phyloP scores from a whole-genome alignment of 305 asterid genomes.

The Galium porrigens region DNA sequence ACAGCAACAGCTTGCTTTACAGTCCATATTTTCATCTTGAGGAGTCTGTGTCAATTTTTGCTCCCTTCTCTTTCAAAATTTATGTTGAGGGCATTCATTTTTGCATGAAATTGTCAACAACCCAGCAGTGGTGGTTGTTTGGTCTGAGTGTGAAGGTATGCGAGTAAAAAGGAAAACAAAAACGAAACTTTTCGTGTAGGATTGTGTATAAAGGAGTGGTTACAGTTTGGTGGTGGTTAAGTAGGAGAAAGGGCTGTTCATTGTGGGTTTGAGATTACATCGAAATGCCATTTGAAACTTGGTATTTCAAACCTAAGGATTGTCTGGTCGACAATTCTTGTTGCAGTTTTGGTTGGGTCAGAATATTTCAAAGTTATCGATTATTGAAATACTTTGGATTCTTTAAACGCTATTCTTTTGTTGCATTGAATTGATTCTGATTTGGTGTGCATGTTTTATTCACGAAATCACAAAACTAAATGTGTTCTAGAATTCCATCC shows the following conservation, averaged over 20 bases:
- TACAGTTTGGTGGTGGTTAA: neutral
- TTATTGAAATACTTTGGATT: conserved; percentile 5
- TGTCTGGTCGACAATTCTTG: conserved; percentile 15
- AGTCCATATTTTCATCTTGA: conserved; percentile 49
- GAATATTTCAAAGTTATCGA: neutral
- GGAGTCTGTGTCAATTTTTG: conserved; percentile 7
- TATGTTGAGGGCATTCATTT: conserved; percentile 19
- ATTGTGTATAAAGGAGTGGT: conserved; percentile 28
- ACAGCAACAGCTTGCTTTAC: conserved; percentile 73
- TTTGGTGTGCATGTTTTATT: neutral
- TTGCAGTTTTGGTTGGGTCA: conserved; percentile 20
- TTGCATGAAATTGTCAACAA: conserved; percentile 26
- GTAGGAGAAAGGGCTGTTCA: conserved; percentile 11
- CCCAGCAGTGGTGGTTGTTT: conserved; percentile 23
- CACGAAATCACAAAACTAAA: no score
- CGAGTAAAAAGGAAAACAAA: conserved; percentile 16
- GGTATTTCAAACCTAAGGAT: conserved; percentile 1
- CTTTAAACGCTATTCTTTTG: conserved; percentile 14
- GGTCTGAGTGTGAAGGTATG: conserved; percentile 26
- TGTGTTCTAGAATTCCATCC: neutral
- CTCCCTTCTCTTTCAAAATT: neutral
- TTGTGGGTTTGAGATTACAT: conserved; percentile 8
- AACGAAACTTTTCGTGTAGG: conserved; percentile 16
- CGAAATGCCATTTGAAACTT: conserved; percentile 1
- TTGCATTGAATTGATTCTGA: neutral